Conservation (phyloP, 2,329 filamentous ascomycete genomes). For the Periconia sp. region DNA sequence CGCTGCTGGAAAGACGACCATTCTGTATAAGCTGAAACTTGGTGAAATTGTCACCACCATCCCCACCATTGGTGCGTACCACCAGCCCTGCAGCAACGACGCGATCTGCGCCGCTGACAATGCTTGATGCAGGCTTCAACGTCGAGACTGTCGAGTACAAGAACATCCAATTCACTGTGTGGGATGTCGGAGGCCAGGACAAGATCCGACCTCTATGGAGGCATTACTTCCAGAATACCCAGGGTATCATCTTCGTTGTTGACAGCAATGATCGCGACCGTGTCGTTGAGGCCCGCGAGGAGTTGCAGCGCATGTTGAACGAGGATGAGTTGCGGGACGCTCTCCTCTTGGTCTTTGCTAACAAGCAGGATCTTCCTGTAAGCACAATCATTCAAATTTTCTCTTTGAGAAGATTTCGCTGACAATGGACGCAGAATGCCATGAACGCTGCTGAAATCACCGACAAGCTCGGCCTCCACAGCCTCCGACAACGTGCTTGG, state of each 20-base stretch:
- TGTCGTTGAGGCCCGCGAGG: constrained; percentile 90
- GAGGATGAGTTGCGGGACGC: constrained; percentile 98
- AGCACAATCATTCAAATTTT: no score
- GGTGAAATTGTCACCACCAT: constrained; percentile 98
- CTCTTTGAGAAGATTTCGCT: no score
- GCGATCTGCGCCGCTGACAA: constrained; percentile 30
- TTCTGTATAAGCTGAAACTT: constrained; percentile 98
- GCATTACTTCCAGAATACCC: constrained; percentile 95
- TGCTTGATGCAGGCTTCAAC: constrained; percentile 73
- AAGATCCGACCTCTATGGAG: constrained; percentile 98
- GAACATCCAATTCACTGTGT: constrained; percentile 99
- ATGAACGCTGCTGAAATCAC: constrained; percentile 99
- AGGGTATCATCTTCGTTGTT: constrained; percentile 98
- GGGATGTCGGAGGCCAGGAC: constrained; percentile 98
- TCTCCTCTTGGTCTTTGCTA: constrained; percentile 92
- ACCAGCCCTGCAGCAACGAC: constrained; percentile 5
- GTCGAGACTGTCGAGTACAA: constrained; percentile 99
- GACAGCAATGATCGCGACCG: constrained; percentile 91
- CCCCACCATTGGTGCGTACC: constrained; percentile 77
- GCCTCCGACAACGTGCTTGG: constrained; percentile 97
- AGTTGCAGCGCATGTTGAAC: constrained; percentile 96
- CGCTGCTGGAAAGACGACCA: constrained; percentile 95
- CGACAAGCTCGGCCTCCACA: constrained; percentile 99
- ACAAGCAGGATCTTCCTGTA: constrained; percentile 95
- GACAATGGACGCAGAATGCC: constrained; percentile 76